phyloP scores from a whole-genome alignment of 345 rosid genomes.

The Trapa incisa region DNA sequence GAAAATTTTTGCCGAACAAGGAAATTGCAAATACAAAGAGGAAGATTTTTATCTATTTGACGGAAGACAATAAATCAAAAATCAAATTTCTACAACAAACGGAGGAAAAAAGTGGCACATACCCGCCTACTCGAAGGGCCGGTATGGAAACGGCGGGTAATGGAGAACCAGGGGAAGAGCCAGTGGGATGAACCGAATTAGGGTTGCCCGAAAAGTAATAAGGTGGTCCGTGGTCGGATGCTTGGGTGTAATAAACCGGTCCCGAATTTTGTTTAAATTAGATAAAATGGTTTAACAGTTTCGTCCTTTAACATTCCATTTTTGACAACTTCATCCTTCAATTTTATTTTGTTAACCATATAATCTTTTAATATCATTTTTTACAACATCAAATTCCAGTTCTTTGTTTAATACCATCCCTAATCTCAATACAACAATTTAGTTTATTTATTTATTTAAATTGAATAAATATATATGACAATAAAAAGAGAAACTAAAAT shows the following conservation, averaged over 20 bases:
- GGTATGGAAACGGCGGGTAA: not conserved
- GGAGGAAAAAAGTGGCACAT: not conserved
- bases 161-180: conserved; percentile 1
- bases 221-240: not conserved
- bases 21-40: not conserved
- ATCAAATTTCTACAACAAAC: not conserved
- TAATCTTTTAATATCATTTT: too few species aligned
- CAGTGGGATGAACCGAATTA: not conserved
- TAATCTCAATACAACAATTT: too few species aligned
- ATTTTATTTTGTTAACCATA: too few species aligned
- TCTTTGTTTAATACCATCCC: too few species aligned
- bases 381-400: too few species aligned
- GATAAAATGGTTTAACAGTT: too few species aligned
- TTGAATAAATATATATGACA: too few species aligned
- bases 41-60: not conserved
- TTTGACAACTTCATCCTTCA: too few species aligned
- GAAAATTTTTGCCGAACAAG: not conserved
- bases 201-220: not conserved
- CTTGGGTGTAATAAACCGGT: not conserved
- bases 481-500: too few species aligned
- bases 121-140: not conserved
- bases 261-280: not conserved
- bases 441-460: too few species aligned
- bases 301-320: too few species aligned
- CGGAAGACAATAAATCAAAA: not conserved